Evolutionary conservation across 2,329 filamentous ascomycete genomes (phyloP).

Genomic region (Helotiales sp.): DNA sequence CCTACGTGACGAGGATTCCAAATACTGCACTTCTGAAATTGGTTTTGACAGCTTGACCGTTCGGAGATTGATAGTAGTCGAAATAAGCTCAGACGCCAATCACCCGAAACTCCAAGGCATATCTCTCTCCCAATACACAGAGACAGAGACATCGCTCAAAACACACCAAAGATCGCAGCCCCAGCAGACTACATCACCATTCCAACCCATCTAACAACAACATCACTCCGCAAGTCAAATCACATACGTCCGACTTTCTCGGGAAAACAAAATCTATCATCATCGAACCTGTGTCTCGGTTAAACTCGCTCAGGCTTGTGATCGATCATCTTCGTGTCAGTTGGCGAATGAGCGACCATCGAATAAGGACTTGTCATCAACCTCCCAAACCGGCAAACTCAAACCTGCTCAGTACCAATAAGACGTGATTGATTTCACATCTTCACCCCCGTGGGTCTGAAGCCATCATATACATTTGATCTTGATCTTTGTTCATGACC

Average conservation of each 20-base stretch:
- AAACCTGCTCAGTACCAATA: slow-evolving; percentile 16
- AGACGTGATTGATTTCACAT: slow-evolving; percentile 22
- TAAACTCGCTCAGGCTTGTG: neutral
- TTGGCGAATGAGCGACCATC: slow-evolving; percentile 18
- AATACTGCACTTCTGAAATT: neutral
- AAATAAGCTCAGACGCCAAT: slow-evolving; percentile 14
- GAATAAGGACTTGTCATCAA: slow-evolving; percentile 18
- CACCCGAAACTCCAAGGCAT: neutral
- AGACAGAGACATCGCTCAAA: slow-evolving; percentile 8
- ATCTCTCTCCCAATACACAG: slow-evolving; percentile 8
- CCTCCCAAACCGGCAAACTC: slow-evolving; percentile 1
- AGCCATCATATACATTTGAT: slow-evolving; percentile 7
- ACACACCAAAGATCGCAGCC: slow-evolving; percentile 2
- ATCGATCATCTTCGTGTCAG: neutral
- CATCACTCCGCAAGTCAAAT: neutral
- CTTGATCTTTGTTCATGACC: neutral
- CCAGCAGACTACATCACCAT: neutral
- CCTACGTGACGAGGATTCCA: neutral
- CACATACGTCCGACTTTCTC: neutral
- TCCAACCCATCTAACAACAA: neutral
- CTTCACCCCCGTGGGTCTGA: neutral
- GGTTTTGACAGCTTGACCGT: neutral
- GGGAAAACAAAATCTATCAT: slow-evolving; percentile 1
- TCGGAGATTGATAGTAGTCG: neutral
- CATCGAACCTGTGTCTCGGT: slow-evolving; percentile 1